Percentiles rank a stretch among this genome's conserved stretches.
phyloP scores from a whole-genome alignment of 352 stramenopile genomes.

The Aphanomyces astaci region DNA sequence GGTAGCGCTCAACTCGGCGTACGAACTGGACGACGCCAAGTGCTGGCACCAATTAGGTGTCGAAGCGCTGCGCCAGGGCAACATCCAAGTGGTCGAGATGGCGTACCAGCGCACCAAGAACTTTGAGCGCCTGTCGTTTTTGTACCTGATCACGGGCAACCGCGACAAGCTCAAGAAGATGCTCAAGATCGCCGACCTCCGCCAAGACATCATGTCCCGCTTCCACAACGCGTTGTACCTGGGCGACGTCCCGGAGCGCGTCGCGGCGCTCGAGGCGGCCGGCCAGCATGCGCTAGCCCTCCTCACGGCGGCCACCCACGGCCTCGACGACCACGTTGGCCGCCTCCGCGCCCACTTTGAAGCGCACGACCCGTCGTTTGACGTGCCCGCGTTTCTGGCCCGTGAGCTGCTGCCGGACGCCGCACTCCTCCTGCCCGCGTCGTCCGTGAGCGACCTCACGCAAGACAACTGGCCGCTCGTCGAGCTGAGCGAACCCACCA shows the following conservation, averaged over 20 bases:
- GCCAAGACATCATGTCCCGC: conserved; percentile 96
- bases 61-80: conserved; percentile 96
- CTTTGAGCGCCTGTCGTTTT: conserved; percentile 98
- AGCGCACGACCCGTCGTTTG: conserved; percentile 79
- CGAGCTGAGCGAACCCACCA: conserved; percentile 88
- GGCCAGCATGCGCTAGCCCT: conserved; percentile 95
- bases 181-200: conserved; percentile 98
- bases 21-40: conserved; percentile 92
- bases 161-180: conserved; percentile 99
- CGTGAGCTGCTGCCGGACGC: conserved; percentile 60
- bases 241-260: conserved; percentile 92
- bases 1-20: conserved; percentile 94
- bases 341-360: conserved; percentile 88
- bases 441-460: conserved; percentile 86
- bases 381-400: conserved; percentile 53
- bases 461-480: conserved; percentile 97
- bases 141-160: conserved; percentile 98
- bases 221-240: conserved; percentile 99
- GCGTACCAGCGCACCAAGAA: conserved; percentile 99
- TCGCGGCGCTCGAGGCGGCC: conserved; percentile 93
- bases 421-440: conserved; percentile 88
- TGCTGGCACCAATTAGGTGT: conserved; percentile 97
- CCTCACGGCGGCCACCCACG: conserved; percentile 93
- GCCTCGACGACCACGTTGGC: conserved; percentile 91
- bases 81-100: conserved; percentile 99